Conservation (phyloP, 2,329 filamentous ascomycete species). For the Colletotrichum eremochloae region DNA sequence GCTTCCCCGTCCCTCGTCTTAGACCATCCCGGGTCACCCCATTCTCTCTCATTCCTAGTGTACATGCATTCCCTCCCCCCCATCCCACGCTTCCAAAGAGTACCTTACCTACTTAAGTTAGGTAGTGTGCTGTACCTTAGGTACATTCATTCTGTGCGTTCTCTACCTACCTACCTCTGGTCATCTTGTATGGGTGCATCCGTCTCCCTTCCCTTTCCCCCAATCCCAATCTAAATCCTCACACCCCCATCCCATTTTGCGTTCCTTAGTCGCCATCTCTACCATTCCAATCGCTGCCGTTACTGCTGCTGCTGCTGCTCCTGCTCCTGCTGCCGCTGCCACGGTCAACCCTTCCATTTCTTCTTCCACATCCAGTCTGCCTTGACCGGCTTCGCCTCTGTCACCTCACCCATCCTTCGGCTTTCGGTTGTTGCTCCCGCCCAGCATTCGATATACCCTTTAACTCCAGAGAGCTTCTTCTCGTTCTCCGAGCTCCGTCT, state of each 20-base stretch:
- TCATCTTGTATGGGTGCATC: conserved; percentile 3
- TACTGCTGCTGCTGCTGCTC: not conserved
- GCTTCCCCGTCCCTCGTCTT: conserved; percentile 5
- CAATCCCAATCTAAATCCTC: conserved; percentile 7
- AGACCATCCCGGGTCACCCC: conserved; percentile 12
- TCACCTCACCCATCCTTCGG: conserved; percentile 34
- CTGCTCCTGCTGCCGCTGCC: not conserved
- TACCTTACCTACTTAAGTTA: not conserved
- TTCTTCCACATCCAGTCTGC: not conserved
- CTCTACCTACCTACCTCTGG: not conserved
- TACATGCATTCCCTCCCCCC: not conserved
- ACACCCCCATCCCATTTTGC: conserved; percentile 28
- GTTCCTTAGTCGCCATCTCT: conserved; percentile 26
- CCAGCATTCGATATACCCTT: conserved; percentile 10
- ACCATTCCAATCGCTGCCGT: conserved; percentile 9
- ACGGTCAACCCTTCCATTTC: conserved; percentile 19
- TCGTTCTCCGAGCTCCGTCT: not conserved
- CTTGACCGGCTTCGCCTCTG: conserved; percentile 15
- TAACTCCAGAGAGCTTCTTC: conserved; percentile 5
- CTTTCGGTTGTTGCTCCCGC: not conserved
- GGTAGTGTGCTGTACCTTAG: not conserved
- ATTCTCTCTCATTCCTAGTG: conserved; percentile 8
- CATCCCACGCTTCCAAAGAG: not conserved
- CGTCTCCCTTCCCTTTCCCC: not conserved
- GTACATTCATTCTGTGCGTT: not conserved